Evolutionary conservation across 2,329 filamentous ascomycete species (phyloP).

Genomic region (Ophiostoma sp.): DNA sequence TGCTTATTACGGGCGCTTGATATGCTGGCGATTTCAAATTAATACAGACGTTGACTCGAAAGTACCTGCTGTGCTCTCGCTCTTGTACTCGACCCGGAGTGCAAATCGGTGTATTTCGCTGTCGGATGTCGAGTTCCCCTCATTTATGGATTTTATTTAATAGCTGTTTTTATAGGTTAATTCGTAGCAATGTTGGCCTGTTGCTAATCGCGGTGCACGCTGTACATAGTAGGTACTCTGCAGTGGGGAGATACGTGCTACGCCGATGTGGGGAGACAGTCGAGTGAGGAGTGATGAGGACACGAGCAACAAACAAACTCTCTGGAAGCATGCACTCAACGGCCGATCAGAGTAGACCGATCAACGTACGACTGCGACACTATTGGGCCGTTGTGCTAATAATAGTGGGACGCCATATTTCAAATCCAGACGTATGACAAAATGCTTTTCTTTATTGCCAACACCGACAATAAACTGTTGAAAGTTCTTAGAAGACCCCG

Average conservation of each 20-base stretch:
- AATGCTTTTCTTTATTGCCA: not conserved
- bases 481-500: not conserved
- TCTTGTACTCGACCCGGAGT: not conserved
- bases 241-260: not conserved
- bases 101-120: not conserved
- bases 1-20: not conserved
- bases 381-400: not conserved
- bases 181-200: not conserved
- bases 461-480: not conserved
- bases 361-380: not conserved
- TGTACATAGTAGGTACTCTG: not conserved
- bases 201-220: not conserved
- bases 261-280: not conserved
- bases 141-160: not conserved
- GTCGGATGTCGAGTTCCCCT: not conserved
- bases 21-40: not conserved
- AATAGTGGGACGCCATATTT: not conserved
- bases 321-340: not conserved
- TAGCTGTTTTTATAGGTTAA: not conserved
- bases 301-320: not conserved
- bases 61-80: not conserved
- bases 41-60: not conserved
- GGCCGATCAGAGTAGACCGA: not conserved
- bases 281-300: conserved; percentile 3
- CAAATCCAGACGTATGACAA: not conserved